Percentiles rank a stretch among this genome's conserved stretches.
Conservation (phyloP, 2,329 filamentous ascomycete genomes). For the Aspergillus transmontanensis region DNA sequence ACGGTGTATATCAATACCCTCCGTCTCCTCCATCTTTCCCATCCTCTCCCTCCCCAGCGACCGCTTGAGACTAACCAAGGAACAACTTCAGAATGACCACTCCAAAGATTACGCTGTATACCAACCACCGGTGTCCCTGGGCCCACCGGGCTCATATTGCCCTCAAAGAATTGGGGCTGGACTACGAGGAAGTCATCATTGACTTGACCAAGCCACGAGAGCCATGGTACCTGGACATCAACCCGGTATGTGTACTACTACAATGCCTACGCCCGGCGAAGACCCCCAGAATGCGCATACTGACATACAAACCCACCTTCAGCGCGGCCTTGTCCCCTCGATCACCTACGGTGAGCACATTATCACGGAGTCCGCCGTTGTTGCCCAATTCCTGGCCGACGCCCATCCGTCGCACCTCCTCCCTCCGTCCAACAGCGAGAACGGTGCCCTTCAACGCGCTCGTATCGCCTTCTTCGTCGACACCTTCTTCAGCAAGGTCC, state of each 20-base stretch:
- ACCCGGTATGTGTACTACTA: conserved; percentile 55
- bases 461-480: conserved; percentile 73
- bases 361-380: conserved; percentile 72
- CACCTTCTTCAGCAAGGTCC: conserved; percentile 66
- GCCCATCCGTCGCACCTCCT: conserved; percentile 68
- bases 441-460: conserved; percentile 64
- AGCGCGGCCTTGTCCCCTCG: conserved; percentile 73
- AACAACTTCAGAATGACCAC: conserved; percentile 28
- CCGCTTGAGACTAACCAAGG: background rate
- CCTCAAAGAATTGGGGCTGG: conserved; percentile 65
- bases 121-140: conserved; percentile 69
- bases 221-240: conserved; percentile 73
- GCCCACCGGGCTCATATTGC: conserved; percentile 76
- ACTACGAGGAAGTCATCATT: conserved; percentile 72
- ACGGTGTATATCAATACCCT: background rate
- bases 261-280: background rate
- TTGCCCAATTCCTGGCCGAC: conserved; percentile 73
- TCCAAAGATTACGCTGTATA: conserved; percentile 67
- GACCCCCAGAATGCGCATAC: background rate
- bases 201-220: conserved; percentile 70
- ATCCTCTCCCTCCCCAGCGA: background rate
- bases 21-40: background rate
- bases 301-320: background rate
- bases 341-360: conserved; percentile 70
- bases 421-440: conserved; percentile 55